A percentile compares a stretch with the other conserved stretches of the same genome.
Evolutionary conservation across 2,329 filamentous ascomycete genomes (phyloP).

Genomic region (Penicillium thymicola): DNA sequence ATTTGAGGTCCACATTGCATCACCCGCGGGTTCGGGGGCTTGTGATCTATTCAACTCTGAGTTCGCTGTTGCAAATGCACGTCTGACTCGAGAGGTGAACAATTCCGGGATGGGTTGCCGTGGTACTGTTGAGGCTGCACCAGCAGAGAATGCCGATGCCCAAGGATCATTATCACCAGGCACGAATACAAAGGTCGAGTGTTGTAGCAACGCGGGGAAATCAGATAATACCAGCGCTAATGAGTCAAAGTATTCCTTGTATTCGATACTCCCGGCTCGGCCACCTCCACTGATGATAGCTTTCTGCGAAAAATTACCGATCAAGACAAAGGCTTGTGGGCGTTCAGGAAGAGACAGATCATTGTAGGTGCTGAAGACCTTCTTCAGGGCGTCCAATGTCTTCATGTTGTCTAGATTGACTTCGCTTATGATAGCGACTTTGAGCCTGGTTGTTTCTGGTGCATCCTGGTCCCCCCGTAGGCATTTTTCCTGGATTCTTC

Average conservation of each 20-base stretch:
- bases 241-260: slow-evolving; percentile 92
- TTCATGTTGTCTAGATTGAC: slow-evolving; percentile 80
- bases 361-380: slow-evolving; percentile 72
- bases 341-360: slow-evolving; percentile 60
- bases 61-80: slow-evolving; percentile 76
- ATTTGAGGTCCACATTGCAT: slow-evolving; percentile 85
- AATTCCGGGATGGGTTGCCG: slow-evolving; percentile 69
- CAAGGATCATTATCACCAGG: slow-evolving; percentile 98
- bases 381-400: slow-evolving; percentile 76
- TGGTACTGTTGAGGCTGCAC: slow-evolving; percentile 46
- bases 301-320: slow-evolving; percentile 73
- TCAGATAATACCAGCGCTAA: slow-evolving; percentile 79
- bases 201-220: slow-evolving; percentile 74
- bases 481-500: slow-evolving; percentile 69
- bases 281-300: slow-evolving; percentile 62
- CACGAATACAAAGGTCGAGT: slow-evolving; percentile 84
- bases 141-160: slow-evolving; percentile 71
- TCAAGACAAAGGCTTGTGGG: slow-evolving; percentile 76
- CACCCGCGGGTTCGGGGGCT: slow-evolving; percentile 57
- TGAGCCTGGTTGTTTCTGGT: slow-evolving; percentile 41
- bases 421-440: slow-evolving; percentile 76
- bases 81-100: slow-evolving; percentile 82
- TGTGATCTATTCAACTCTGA: slow-evolving; percentile 58
- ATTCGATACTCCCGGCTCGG: slow-evolving; percentile 81
- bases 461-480: slow-evolving; percentile 41